Evolutionary conservation across 192 early-diverging fungal species (phyloP), one percentile per base, ranked within the genome.

Genomic region (Umbelopsis sp.): DNA sequence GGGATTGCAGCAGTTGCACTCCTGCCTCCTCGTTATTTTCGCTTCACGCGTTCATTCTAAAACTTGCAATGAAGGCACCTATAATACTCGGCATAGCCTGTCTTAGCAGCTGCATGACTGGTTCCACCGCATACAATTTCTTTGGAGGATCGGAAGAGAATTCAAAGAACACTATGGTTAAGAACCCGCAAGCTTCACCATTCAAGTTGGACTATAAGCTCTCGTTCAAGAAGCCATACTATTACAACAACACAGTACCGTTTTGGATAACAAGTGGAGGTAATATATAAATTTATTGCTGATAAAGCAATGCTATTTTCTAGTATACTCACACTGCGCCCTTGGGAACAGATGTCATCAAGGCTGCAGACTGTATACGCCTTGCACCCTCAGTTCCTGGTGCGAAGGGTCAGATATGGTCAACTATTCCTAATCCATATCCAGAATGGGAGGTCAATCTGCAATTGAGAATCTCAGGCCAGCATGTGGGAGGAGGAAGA

Each of bases 401-500:
- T 32, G 68, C 76, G 20, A 56, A 70, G 4, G 91, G 91, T 16
- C 51, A 82, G 14, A 76, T 95, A 34, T 93, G 92, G 91, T 75
- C 87, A 7, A 71, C 65, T 3, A 44, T 72, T 0, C 80, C 86
- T 0, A 94, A 94, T 65, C 56, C 76, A 16, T 77, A 94, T 82
- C 77, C 82, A 71, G 87, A 91, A 45, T 95, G 92, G 92, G 84
- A 91, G 65, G 86, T 90, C 24, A 83, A 90, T 45, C 80, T 94
- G 56, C 71, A 86, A 11, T 86, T 94, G 71, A 75, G 67, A 21
- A 84, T 89, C 9, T 78, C 66, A 34, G 94, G 94, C 8, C 81
- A 81, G 11, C 79, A 82, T 25, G 73, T 81, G 45, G 69, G 82
- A 32, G 94, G 94, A 31, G 92, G 91, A 22, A 82, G 89, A 31